These are phyloP conservation scores for Aureoboletus auriporus DNA, from an alignment of 768 basidiomycete genomes.

Conservation along the genomic window DNA sequence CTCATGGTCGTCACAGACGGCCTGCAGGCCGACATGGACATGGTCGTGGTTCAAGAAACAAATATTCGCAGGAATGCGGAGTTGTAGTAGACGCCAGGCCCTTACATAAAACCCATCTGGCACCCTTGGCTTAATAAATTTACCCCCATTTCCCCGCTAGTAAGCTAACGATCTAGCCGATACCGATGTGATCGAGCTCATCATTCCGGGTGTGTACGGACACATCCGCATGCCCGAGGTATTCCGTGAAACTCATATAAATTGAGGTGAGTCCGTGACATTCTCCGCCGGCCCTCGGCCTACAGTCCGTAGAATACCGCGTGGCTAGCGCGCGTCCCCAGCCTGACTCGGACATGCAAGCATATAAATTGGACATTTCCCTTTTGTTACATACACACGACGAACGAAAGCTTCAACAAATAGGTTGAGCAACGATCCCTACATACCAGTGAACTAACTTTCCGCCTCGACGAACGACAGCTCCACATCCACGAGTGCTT, in stretches of 20 bases:
- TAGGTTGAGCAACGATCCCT: background rate
- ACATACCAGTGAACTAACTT: background rate
- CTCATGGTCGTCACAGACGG: slow-evolving; percentile 21
- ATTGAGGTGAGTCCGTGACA: background rate
- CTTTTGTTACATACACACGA: no score
- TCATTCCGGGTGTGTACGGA: background rate
- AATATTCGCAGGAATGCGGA: slow-evolving; percentile 16
- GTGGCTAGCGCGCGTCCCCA: no score
- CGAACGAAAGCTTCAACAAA: no score
- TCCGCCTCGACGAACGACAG: slow-evolving; percentile 42
- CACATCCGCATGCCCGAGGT: slow-evolving; percentile 8
- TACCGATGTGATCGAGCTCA: background rate
- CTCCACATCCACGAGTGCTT: slow-evolving; percentile 64
- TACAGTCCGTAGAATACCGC: no score
- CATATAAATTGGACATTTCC: no score
- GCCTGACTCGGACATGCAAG: no score
- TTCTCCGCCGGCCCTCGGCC: slow-evolving; percentile 5
- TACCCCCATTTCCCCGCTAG: slow-evolving; percentile 2
- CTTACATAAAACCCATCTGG: slow-evolving; percentile 26
- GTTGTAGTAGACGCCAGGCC: background rate
- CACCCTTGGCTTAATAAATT: background rate
- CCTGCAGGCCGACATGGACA: slow-evolving; percentile 30
- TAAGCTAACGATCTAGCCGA: slow-evolving; percentile 12
- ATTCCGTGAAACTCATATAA: slow-evolving; percentile 9
- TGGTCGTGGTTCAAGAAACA: slow-evolving; percentile 23